Conservation (phyloP, 2,329 filamentous ascomycete species). For the Neofusicoccum ribis region DNA sequence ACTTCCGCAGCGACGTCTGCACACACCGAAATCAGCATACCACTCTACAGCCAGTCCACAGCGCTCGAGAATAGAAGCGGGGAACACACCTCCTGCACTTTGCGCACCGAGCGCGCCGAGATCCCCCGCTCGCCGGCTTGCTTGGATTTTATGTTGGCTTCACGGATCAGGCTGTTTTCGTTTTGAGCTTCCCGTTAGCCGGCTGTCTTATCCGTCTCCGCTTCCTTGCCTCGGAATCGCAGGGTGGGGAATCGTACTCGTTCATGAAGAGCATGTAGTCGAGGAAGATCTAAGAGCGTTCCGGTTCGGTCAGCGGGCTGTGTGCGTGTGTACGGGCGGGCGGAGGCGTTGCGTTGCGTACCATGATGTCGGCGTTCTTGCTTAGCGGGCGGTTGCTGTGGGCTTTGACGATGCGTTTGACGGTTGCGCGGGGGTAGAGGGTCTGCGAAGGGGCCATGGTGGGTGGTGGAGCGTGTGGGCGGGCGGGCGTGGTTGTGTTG, state of each 20-base stretch:
- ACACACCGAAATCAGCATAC: neutral
- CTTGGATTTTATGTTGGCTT: slow-evolving; percentile 75
- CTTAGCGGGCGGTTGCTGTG: slow-evolving; percentile 77
- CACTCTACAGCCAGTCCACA: too few species aligned
- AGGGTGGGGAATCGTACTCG: slow-evolving; percentile 46
- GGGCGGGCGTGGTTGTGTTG: slow-evolving; percentile 5
- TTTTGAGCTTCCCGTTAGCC: neutral
- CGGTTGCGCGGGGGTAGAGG: slow-evolving; percentile 77
- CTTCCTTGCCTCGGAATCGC: neutral
- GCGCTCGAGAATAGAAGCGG: too few species aligned
- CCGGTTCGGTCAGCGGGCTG: neutral
- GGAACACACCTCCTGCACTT: slow-evolving; percentile 68
- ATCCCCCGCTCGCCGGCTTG: slow-evolving; percentile 71
- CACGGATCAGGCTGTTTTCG: slow-evolving; percentile 67
- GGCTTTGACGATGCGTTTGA: slow-evolving; percentile 89
- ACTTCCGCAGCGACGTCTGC: slow-evolving; percentile 35
- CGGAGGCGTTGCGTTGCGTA: slow-evolving; percentile 42
- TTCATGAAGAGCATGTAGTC: slow-evolving; percentile 82
- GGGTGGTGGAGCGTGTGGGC: slow-evolving; percentile 23
- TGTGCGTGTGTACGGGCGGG: neutral
- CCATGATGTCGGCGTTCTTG: slow-evolving; percentile 84
- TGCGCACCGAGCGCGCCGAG: slow-evolving; percentile 74
- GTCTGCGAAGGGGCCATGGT: slow-evolving; percentile 67
- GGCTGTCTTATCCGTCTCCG: neutral
- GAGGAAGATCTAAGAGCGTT: slow-evolving; percentile 68